Conservation (phyloP, 257 asterid species). For the Jaltomata sinuosa region DNA sequence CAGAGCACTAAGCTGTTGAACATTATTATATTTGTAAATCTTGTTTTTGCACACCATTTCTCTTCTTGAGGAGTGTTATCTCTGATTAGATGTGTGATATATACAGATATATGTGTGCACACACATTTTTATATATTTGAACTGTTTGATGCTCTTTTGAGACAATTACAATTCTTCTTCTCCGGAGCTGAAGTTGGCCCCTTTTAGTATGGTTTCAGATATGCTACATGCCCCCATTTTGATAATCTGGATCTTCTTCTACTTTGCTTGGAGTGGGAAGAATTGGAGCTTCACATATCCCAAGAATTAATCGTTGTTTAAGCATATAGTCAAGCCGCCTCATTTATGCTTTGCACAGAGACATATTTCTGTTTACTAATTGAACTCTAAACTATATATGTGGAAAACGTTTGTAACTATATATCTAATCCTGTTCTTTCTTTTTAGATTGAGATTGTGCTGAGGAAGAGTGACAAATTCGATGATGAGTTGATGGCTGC, state of each 20-base stretch:
- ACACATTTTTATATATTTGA: neutral
- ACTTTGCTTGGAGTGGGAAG: no score
- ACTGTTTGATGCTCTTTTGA: neutral
- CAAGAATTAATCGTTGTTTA: no score
- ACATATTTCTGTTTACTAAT: neutral
- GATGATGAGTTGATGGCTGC: slow-evolving; percentile 51
- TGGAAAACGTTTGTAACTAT: neutral
- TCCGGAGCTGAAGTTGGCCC: neutral
- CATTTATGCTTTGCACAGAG: neutral
- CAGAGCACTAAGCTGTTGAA: neutral
- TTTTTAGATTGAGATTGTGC: slow-evolving; percentile 39
- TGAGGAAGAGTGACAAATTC: slow-evolving; percentile 40
- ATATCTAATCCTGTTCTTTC: neutral
- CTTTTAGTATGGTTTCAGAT: neutral
- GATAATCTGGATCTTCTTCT: neutral
- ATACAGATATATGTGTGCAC: neutral
- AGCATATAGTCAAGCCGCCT: neutral
- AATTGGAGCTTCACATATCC: no score
- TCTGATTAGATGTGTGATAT: neutral
- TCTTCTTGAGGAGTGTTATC: neutral
- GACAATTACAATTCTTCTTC: neutral
- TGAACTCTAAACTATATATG: neutral
- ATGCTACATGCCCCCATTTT: neutral
- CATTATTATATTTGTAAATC: neutral
- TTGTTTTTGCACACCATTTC: neutral